Base-by-base conservation (phyloP, 2,329 filamentous ascomycete genomes). In the Rutstroemia sp. region DNA sequence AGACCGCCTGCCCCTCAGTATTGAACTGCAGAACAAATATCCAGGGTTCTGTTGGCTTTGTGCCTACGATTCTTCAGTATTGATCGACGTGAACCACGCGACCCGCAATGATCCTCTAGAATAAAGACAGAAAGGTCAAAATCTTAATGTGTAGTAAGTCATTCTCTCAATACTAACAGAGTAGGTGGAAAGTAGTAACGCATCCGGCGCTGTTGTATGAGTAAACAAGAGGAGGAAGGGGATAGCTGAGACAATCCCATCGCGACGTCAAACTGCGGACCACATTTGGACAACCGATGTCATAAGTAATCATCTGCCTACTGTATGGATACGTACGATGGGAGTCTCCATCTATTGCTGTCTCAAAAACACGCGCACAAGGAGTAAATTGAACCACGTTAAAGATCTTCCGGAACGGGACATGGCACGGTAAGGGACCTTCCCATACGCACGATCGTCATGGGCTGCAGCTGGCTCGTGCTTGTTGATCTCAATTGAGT, bases 361-460 rank as follows among this genome's bases (percentile, higher is more conserved):
- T 42, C 39, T 42, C 39, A 42, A 42, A 42, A 42, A 42, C 16
- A 17, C 19, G 39, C 16, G 19, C n/a, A n/a, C 19, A 17, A n/a
- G 39, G 16, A 42, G 39, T 17, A 17, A 19, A 9, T 8, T n/a
- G 39, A 42, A 42, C 39, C 39, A 42, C n/a, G 39, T 19, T n/a
- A 42, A 42, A 51, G 46, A 55, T 55, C 53, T 55, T 55, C 53
- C 53, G 53, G 51, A 25, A 42, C 45, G 37, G 21, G 48, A 21
- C 27, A 19, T 30, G 16, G 23, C 34, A 54, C 47, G 48, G 34
- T 44, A 47, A 30, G 47, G 45, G 17, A 44, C 12, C n/a, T 50
- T 55, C 17, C 45, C 21, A 50, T 41, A 47, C 25, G 52, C 45
- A 54, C 25, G 44, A 54, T 54, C 45, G 37, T 25, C 52, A 16